Base-by-base conservation (phyloP, 768 basidiomycete genomes). In the Roridomyces roridus region DNA sequence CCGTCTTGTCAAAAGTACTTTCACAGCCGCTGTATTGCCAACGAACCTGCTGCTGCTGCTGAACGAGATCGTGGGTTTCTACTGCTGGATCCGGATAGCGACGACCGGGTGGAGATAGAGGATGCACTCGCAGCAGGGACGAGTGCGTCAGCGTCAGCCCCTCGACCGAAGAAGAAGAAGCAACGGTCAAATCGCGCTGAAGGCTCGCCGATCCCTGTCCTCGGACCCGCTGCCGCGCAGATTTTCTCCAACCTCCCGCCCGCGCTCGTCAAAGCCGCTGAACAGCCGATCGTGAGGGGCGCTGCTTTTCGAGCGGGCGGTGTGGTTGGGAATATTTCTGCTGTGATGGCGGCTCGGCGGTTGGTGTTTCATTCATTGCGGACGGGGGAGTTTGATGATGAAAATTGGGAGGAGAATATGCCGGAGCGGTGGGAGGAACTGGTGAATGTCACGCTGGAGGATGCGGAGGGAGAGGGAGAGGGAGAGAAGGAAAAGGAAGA, bases 241-340 rank as follows among this genome's bases (percentile, higher is more conserved):
- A 34, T 34, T 15, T 34, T 72, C 10, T 43, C 54, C 6, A 23
- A 46, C 9, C 66, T 84, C 1, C 84, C 83, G 0, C 21, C 53
- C 0, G 64, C 68, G 2, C 68, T 87, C 17, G 54, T 87, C 8
- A 51, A 52, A 0, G 58, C 79, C 2, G 85, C 86, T 0, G 65
- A 74, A 24, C 85, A 85, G 62, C 85, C 79, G 0, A 83, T 87
- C 36, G 69, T 85, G 8, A 76, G 80, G 20, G 85, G 85, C 0
- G 70, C 59, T 0, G 64, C 68, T 4, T 77, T 74, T 50, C 39
- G 12, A 3, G 60, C 42, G 0, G 80, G 80, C 0, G 82, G 84
- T 1, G 60, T 86, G 0, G 74, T 77, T 1, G 86, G 86, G 2
- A 87, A 87, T 57, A 66, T 84, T 0, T 57, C 68, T 1, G 64